phyloP scores from a whole-genome alignment of 768 basidiomycete species.

The Lentinula sp. region DNA sequence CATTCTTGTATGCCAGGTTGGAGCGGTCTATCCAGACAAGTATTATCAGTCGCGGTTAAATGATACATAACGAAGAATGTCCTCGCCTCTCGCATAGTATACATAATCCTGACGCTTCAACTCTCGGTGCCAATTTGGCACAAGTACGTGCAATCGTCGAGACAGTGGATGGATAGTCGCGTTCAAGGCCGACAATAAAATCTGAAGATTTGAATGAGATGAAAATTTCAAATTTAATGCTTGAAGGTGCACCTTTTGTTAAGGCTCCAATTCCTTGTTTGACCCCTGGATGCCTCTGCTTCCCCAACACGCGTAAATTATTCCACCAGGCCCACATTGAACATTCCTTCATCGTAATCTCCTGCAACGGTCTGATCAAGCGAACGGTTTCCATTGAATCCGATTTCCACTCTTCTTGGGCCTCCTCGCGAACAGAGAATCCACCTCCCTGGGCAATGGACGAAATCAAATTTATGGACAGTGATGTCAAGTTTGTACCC shows the following conservation, averaged over 20 bases:
- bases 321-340: conserved; percentile 76
- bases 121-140: conserved; percentile 68
- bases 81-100: conserved; percentile 60
- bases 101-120: conserved; percentile 40
- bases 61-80: not conserved
- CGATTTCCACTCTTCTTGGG: conserved; percentile 62
- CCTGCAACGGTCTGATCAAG: conserved; percentile 63
- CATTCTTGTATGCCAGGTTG: conserved; percentile 54
- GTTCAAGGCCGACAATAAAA: conserved; percentile 76
- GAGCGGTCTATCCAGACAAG: not conserved
- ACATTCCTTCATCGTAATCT: conserved; percentile 76
- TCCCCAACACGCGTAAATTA: conserved; percentile 44
- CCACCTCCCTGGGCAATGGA: conserved; percentile 75
- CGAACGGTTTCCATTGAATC: conserved; percentile 26
- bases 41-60: not conserved
- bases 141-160: conserved; percentile 80
- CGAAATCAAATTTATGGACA: conserved; percentile 71
- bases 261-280: conserved; percentile 57
- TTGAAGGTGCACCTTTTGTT: conserved; percentile 53
- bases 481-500: conserved; percentile 73
- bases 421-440: conserved; percentile 60
- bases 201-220: conserved; percentile 31
- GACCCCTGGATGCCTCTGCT: conserved; percentile 36
- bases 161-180: conserved; percentile 82
- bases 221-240: not conserved